Base-by-base conservation (phyloP, 2,329 filamentous ascomycete genomes). In the Blastomyces percursus region DNA sequence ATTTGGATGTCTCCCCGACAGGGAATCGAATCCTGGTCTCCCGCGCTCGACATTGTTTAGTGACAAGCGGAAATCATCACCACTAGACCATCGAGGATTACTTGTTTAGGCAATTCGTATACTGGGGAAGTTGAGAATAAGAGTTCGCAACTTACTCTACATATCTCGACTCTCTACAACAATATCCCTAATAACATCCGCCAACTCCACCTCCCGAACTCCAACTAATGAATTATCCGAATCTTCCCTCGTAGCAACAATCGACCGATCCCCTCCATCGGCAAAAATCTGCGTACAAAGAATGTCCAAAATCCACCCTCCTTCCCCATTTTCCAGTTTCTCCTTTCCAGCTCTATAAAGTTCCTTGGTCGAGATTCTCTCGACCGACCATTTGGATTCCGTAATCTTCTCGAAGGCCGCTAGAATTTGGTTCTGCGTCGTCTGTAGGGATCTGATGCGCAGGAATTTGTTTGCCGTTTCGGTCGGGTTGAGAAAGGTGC, bases 391-490 rank as follows among this genome's bases (percentile, higher is more conserved):
- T 16, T 63, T 61, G 32, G 42, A 57, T 8, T 63, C 64, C 24
- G 61, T 65, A 3, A 55, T 46, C 16, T 63, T 44, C 52, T 67
- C 64, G 12, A 64, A 62, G 21, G 63, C 61, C n/a, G 59, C 61
- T 27, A 67, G 44, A 11, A 67, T 56, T 14, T 63, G 54, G 14
- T 61, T 55, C 54, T 62, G 64, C 14, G 63, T 62, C 27, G 60
- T 58, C n/a, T 61, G 62, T 52, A 65, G 19, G 24, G 60, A 64
- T 24, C 60, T 65, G 40, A 67, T 59, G 21, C 61, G 61, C n/a
- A 67, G 51, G 38, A 60, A 48, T 51, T 63, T 59, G 54, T 66
- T 67, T 14, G 63, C 65, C 14, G 59, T 60, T 42, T n/a, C 44
- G 21, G 54, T 59, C 24, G 64, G 63, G n/a, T 64, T 59, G 3